Evolutionary conservation across 2,329 filamentous ascomycete species (phyloP).

Genomic region (Colletotrichum cereale): DNA sequence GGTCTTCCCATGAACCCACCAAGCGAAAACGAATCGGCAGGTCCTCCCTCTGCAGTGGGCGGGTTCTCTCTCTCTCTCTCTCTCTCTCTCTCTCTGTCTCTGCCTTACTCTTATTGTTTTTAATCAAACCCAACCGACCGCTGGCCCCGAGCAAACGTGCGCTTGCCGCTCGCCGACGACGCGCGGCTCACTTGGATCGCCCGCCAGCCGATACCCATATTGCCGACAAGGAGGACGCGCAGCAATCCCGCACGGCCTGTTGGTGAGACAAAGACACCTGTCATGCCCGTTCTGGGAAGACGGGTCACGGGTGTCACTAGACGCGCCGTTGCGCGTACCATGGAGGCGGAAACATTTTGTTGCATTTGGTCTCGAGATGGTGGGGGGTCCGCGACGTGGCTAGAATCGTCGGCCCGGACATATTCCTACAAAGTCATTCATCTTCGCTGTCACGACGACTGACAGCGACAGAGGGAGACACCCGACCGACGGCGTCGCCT

Average conservation of each 20-base stretch:
- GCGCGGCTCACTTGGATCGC: neutral
- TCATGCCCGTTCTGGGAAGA: neutral
- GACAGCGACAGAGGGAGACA: slow-evolving; percentile 8
- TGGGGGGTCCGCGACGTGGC: neutral
- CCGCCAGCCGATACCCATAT: slow-evolving; percentile 19
- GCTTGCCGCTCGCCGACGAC: slow-evolving; percentile 13
- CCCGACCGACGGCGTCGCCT: neutral
- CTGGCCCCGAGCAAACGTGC: neutral
- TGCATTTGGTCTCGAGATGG: neutral
- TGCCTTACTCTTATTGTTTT: slow-evolving; percentile 31
- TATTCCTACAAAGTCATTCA: neutral
- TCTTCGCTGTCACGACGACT: neutral
- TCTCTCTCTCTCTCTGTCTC: too few relatives aligned
- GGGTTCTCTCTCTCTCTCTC: too few relatives aligned
- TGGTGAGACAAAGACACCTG: slow-evolving; percentile 11
- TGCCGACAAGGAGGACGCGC: neutral
- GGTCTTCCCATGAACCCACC: neutral
- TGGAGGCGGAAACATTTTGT: neutral
- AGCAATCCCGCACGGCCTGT: neutral
- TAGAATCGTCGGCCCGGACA: neutral
- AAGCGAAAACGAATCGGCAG: slow-evolving; percentile 14
- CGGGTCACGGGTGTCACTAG: slow-evolving; percentile 12
- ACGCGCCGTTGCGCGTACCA: neutral
- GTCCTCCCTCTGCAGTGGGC: slow-evolving; percentile 9
- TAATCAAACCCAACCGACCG: slow-evolving; percentile 13